A percentile compares a stretch with the other conserved stretches of the same genome.
Conservation (phyloP, 139 green algal genomes). For the Chlorella sp. region DNA sequence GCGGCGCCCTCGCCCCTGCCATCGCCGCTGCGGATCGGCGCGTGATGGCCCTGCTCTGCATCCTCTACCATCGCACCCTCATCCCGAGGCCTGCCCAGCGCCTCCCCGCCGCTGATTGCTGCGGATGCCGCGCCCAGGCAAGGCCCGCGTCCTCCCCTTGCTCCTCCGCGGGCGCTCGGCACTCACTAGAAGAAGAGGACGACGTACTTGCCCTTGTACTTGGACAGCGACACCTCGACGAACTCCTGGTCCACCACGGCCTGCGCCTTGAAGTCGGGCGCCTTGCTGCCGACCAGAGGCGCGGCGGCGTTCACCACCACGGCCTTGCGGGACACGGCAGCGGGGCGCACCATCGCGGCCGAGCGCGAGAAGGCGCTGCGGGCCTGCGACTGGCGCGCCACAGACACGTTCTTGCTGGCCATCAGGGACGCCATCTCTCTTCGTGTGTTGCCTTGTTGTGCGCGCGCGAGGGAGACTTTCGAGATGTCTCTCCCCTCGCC, state of each 20-base stretch:
- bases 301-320: background rate
- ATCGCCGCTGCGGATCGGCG: no score
- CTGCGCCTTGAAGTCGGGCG: slow-evolving; percentile 87
- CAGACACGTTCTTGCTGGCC: background rate
- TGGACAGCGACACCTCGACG: slow-evolving; percentile 72
- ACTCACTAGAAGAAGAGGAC: slow-evolving; percentile 96
- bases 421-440: background rate
- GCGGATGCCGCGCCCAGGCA: no score
- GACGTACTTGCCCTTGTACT: slow-evolving; percentile 97
- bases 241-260: slow-evolving; percentile 83
- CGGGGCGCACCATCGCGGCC: background rate
- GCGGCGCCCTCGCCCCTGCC: no score
- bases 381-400: background rate
- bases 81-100: no score
- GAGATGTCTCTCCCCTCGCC: no score
- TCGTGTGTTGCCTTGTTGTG: background rate
- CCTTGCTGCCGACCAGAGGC: slow-evolving; percentile 71
- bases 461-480: no score
- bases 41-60: no score
- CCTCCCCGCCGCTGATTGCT: no score
- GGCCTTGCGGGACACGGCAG: slow-evolving; percentile 2
- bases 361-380: background rate
- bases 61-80: no score
- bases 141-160: no score
- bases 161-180: no score